Evolutionary conservation across 2,329 filamentous ascomycete species (phyloP).

Genomic region (Aspergillus thermomutatus): DNA sequence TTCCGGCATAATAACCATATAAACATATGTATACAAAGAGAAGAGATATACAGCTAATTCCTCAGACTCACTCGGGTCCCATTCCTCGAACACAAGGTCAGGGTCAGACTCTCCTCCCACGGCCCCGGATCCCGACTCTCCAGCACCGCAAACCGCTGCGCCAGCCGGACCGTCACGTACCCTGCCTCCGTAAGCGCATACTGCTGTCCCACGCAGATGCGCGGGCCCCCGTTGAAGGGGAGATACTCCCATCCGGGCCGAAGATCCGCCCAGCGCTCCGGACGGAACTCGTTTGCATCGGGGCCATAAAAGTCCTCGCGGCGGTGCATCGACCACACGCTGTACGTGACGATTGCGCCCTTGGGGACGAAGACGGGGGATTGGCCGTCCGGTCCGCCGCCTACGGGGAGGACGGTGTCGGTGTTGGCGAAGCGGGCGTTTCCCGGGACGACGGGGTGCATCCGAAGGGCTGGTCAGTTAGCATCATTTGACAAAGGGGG

Average conservation of each 20-base stretch:
- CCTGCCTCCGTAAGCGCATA: slow-evolving; percentile 28
- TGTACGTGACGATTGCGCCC: slow-evolving; percentile 62
- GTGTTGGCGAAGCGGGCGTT: slow-evolving; percentile 31
- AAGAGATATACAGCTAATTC: too few relatives aligned
- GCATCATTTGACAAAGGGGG: neutral
- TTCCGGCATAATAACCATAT: too few relatives aligned
- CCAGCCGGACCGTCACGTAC: slow-evolving; percentile 22
- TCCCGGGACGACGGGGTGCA: slow-evolving; percentile 37
- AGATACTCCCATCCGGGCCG: slow-evolving; percentile 22
- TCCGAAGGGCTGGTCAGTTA: slow-evolving; percentile 27
- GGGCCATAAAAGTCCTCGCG: slow-evolving; percentile 45
- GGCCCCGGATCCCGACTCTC: slow-evolving; percentile 18
- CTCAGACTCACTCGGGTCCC: neutral
- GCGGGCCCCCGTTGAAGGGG: slow-evolving; percentile 24
- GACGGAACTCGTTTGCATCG: slow-evolving; percentile 42
- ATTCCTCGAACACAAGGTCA: slow-evolving; percentile 2
- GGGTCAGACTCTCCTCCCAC: slow-evolving; percentile 11
- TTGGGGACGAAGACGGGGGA: slow-evolving; percentile 62
- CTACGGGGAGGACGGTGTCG: slow-evolving; percentile 32
- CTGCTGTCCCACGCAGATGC: slow-evolving; percentile 27
- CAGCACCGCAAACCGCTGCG: slow-evolving; percentile 23
- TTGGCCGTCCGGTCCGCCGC: slow-evolving; percentile 57
- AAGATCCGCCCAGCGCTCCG: slow-evolving; percentile 43
- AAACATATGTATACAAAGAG: too few relatives aligned
- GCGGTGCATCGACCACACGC: slow-evolving; percentile 66